Conservation (phyloP, 345 rosid genomes). For the Xanthoceras sorbifolium region DNA sequence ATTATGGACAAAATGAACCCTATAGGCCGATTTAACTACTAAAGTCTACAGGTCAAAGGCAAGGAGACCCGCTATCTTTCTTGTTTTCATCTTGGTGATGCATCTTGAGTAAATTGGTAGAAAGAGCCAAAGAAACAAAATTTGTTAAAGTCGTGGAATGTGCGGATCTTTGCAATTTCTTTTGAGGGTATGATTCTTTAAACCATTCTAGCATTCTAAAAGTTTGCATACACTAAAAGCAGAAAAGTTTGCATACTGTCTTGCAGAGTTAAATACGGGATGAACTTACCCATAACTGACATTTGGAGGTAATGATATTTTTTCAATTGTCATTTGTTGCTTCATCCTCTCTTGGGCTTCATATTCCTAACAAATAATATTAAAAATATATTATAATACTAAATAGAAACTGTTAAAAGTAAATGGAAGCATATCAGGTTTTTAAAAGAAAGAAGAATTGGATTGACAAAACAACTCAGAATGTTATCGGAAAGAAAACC, state of each 20-base stretch:
- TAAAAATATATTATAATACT: constrained; percentile 1
- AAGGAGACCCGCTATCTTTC: background rate
- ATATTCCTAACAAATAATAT: constrained; percentile 51
- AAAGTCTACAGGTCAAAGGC: background rate
- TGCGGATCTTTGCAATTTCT: background rate
- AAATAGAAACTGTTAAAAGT: background rate
- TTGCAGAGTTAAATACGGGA: background rate
- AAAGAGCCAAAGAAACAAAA: background rate
- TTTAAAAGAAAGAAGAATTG: background rate
- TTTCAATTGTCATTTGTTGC: constrained; percentile 64
- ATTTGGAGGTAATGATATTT: constrained; percentile 60
- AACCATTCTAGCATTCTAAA: background rate
- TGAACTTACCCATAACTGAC: constrained; percentile 68
- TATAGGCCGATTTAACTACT: background rate
- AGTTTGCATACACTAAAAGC: background rate
- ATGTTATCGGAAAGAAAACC: background rate
- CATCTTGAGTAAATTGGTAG: background rate
- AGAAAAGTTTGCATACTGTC: background rate
- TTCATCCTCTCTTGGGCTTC: constrained; percentile 78
- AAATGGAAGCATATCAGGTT: background rate
- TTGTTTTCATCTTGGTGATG: background rate
- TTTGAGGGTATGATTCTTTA: background rate
- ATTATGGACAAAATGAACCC: background rate
- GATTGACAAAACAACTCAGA: background rate
- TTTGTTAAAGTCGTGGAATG: no score